Evolutionary conservation across 2,329 filamentous ascomycete species (phyloP), one percentile per base, ranked within the genome.

Genomic region (Fusarium camptoceras): DNA sequence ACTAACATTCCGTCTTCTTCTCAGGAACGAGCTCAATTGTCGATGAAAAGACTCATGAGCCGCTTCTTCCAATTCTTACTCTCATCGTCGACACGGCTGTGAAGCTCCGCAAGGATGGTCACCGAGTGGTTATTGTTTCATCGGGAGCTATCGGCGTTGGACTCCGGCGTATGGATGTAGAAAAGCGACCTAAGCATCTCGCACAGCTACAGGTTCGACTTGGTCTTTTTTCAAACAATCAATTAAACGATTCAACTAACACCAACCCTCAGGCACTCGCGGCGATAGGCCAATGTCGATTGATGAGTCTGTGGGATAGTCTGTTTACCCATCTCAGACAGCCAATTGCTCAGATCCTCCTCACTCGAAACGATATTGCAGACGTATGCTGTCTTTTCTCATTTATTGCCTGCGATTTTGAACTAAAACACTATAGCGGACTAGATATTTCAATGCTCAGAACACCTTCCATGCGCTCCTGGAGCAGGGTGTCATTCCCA

Each of bases 1-100:
- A 64, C 72, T 76, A 68, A 78, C 70, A 70, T 60, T 5, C 22
- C 14, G 9, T 42, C 25, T 55, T 59, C 63, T 65, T 74, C 74
- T 98, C 73, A 99, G 96, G 96, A 75, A 98, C 96, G 48, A 98
- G 94, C 81, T 98, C 96, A n/a, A 98, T 99, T 73, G 94, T 99
- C 71, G 94, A 98, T 82, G 96, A 99, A 80, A 92, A 91, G 78
- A 97, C 93, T 24, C 96, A 97, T 82, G 93, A 98, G 78, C 96
- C 96, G 6, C 88, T 98, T 37, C 87, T 99, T 41, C 96, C 94
- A 7, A 97, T 94, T 73, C 85, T 99, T 59, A 94, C 92, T 65
- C 85, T 95, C 64, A 98, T 99, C 71, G 96, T 98, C 70, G 94
- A 98, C 82, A 98, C 96, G 22, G 94, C 94, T 16, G 92, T 95